Conservation (phyloP, 2,329 filamentous ascomycete species). For the Dactylellina parvicollis region DNA sequence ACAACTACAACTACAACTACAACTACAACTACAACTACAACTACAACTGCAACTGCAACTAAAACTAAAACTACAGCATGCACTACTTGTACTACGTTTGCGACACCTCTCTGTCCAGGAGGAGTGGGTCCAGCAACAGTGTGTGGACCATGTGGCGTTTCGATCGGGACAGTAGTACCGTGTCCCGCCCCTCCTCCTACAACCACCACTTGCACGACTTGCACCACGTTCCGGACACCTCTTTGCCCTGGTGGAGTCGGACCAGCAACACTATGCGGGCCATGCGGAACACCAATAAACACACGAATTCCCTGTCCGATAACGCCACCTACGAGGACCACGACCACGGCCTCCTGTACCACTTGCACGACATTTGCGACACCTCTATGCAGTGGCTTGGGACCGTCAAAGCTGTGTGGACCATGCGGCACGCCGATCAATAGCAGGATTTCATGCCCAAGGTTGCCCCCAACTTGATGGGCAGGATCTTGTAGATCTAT, state of each 20-base stretch:
- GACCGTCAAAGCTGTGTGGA: conserved; percentile 28
- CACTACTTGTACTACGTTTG: conserved; percentile 33
- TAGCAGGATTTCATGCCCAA: background rate
- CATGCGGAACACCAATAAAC: conserved; percentile 22
- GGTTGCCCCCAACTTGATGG: conserved; percentile 12
- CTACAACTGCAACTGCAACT: conserved; percentile 16
- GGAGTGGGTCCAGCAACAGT: conserved; percentile 32
- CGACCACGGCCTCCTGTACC: conserved; percentile 22
- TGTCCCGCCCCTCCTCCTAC: conserved; percentile 24
- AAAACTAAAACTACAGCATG: background rate
- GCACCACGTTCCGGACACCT: conserved; percentile 8
- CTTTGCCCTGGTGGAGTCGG: conserved; percentile 26
- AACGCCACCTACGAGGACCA: conserved; percentile 7
- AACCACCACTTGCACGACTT: conserved; percentile 11
- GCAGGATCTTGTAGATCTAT: background rate
- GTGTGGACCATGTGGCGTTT: conserved; percentile 33
- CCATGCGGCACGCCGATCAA: conserved; percentile 38
- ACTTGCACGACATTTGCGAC: conserved; percentile 31
- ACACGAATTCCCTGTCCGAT: conserved; percentile 29
- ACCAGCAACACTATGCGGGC: conserved; percentile 31
- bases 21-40: conserved; percentile 7
- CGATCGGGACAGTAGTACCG: conserved; percentile 32
- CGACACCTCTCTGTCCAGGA: conserved; percentile 34
- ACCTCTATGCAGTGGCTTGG: conserved; percentile 13
- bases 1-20: conserved; percentile 19